Percentiles rank a stretch among this genome's conserved stretches.
phyloP scores from a whole-genome alignment of 164 flowering plant species.

The Umbilicus rupestris region DNA sequence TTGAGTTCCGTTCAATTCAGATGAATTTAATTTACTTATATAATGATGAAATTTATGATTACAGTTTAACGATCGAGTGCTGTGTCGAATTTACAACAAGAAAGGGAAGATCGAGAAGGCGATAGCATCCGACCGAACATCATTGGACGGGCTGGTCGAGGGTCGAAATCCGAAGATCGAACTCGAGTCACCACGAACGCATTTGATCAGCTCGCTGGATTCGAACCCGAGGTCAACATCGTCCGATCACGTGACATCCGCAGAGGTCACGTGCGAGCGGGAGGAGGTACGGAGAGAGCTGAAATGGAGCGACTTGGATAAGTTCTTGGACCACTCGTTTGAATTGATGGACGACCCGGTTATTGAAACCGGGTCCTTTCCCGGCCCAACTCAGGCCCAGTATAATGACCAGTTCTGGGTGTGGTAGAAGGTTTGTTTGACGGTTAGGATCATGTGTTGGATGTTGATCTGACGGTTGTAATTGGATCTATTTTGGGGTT shows the following conservation, averaged over 20 bases:
- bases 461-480: too few relatives aligned
- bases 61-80: constrained; percentile 84
- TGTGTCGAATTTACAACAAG: constrained; percentile 81
- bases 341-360: constrained; percentile 30
- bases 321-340: constrained; percentile 23
- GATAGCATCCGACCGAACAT: constrained; percentile 10
- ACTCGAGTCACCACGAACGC: neutral
- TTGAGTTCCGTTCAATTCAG: neutral
- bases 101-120: constrained; percentile 47
- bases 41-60: neutral
- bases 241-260: constrained; percentile 52
- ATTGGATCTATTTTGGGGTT: too few relatives aligned
- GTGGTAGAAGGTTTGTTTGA: constrained; percentile 3
- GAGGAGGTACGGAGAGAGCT: constrained; percentile 74
- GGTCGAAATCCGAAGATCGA: constrained; percentile 20
- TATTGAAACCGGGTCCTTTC: constrained; percentile 18
- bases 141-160: constrained; percentile 15
- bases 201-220: neutral
- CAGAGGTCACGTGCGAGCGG: constrained; percentile 37
- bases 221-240: constrained; percentile 33
- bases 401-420: constrained; percentile 20
- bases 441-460: too few relatives aligned
- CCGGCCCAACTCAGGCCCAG: constrained; percentile 14
- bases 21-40: neutral
- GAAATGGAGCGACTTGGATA: constrained; percentile 35